Evolutionary conservation across 2,329 filamentous ascomycete genomes (phyloP).

Genomic region (Diaporthe vexans): DNA sequence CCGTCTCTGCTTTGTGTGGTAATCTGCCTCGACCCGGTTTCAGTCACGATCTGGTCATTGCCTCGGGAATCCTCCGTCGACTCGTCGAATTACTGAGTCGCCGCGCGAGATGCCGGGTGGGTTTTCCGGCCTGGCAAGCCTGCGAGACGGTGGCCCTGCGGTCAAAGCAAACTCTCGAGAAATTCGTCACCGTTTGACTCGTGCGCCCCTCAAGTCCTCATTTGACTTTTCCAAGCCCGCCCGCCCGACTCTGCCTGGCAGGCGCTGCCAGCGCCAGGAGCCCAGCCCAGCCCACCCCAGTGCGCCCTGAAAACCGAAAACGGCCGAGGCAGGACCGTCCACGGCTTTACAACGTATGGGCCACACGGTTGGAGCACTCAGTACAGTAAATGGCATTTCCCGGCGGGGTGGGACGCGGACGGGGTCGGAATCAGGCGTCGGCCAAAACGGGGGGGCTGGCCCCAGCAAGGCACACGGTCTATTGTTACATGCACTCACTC

Average conservation of each 20-base stretch:
- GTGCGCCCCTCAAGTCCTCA: constrained; percentile 28
- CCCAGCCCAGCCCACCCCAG: not conserved
- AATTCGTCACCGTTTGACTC: constrained; percentile 33
- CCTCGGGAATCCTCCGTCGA: constrained; percentile 33
- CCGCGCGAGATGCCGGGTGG: constrained; percentile 31
- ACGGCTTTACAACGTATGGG: constrained; percentile 22
- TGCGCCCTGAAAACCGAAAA: constrained; percentile 7
- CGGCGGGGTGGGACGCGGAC: constrained; percentile 15
- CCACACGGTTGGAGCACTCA: not conserved
- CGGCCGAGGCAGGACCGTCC: constrained; percentile 33
- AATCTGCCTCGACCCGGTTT: constrained; percentile 27
- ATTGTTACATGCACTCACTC: not conserved
- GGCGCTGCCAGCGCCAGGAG: not conserved
- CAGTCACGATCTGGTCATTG: constrained; percentile 33
- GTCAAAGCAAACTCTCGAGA: constrained; percentile 26
- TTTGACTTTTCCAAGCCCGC: constrained; percentile 31
- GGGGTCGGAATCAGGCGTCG: constrained; percentile 18
- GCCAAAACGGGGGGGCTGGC: constrained; percentile 12
- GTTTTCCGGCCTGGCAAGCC: constrained; percentile 22
- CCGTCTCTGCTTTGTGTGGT: constrained; percentile 13
- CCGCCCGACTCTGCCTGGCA: constrained; percentile 15
- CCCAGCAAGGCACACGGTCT: not conserved
- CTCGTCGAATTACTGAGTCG: constrained; percentile 28
- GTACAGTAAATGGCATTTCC: constrained; percentile 12
- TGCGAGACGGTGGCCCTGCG: constrained; percentile 23